Evolutionary conservation across 495 filamentous ascomycete genomes (phyloP).

Genomic region (Xylaria cubensis): DNA sequence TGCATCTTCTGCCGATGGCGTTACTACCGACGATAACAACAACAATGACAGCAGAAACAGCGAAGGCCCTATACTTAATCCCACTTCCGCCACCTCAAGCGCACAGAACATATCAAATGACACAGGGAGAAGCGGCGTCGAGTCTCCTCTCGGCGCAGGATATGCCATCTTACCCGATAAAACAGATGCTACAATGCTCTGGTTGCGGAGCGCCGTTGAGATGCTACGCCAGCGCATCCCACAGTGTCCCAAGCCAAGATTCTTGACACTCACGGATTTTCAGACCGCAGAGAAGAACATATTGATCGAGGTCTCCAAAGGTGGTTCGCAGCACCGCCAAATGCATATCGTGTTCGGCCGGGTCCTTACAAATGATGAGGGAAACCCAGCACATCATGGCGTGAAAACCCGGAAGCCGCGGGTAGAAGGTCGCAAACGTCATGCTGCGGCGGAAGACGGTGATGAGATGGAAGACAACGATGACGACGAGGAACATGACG

Average conservation of each 20-base stretch:
- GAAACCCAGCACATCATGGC: conserved; percentile 15
- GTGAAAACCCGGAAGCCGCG: conserved; percentile 10
- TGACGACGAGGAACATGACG: background rate
- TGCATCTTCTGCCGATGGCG: background rate
- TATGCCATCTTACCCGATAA: conserved; percentile 43
- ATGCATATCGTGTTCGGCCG: conserved; percentile 27
- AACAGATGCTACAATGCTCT: conserved; percentile 37
- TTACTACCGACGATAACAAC: background rate
- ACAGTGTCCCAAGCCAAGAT: conserved; percentile 34
- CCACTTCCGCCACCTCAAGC: background rate
- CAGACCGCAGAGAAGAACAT: conserved; percentile 42
- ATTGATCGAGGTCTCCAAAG: conserved; percentile 32
- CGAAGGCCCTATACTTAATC: background rate
- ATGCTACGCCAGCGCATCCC: conserved; percentile 38
- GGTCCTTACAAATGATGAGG: conserved; percentile 13
- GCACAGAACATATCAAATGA: conserved; percentile 6
- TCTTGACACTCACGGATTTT: conserved; percentile 40
- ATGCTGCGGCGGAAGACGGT: background rate
- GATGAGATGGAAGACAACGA: conserved; percentile 10
- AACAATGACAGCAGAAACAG: background rate
- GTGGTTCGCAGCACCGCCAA: conserved; percentile 19
- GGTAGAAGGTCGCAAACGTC: background rate
- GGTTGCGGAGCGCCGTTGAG: conserved; percentile 39
- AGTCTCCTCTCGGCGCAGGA: conserved; percentile 37
- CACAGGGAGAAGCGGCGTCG: conserved; percentile 24